phyloP scores from a whole-genome alignment of 768 basidiomycete genomes.

The Serendipita sp. region DNA sequence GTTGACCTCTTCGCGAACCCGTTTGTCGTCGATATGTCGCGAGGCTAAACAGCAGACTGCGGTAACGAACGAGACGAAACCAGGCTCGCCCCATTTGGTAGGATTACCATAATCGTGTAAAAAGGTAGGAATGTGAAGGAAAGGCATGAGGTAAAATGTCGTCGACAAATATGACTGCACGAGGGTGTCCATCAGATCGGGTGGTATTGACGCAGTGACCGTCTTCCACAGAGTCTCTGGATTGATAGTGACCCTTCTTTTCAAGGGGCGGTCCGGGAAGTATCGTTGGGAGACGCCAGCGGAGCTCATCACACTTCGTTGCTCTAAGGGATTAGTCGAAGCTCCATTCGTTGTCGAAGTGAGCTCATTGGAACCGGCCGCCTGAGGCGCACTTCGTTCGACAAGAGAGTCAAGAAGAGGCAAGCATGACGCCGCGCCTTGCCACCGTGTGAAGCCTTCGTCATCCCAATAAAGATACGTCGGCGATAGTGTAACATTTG shows the following conservation, averaged over 20 bases:
- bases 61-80: slow-evolving; percentile 89
- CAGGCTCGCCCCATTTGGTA: slow-evolving; percentile 88
- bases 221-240: slow-evolving; percentile 78
- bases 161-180: slow-evolving; percentile 80
- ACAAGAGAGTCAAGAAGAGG: slow-evolving; percentile 74
- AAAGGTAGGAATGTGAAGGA: slow-evolving; percentile 83
- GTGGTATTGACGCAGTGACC: slow-evolving; percentile 70
- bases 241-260: slow-evolving; percentile 55
- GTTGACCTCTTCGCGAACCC: slow-evolving; percentile 64
- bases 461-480: slow-evolving; percentile 80
- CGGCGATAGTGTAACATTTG: slow-evolving; percentile 41
- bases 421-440: slow-evolving; percentile 84
- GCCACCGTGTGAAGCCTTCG: slow-evolving; percentile 76
- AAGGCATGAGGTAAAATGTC: slow-evolving; percentile 83
- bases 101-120: slow-evolving; percentile 81
- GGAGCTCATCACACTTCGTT: slow-evolving; percentile 11
- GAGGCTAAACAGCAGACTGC: slow-evolving; percentile 82
- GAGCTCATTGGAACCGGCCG: slow-evolving; percentile 14
- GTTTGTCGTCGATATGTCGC: slow-evolving; percentile 81
- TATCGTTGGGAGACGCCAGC: slow-evolving; percentile 13
- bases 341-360: slow-evolving; percentile 8
- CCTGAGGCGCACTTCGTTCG: slow-evolving; percentile 39
- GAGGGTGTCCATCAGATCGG: slow-evolving; percentile 85
- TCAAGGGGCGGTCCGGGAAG: slow-evolving; percentile 71
- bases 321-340: slow-evolving; percentile 4